Conservation (phyloP, 2,329 filamentous ascomycete genomes). For the Gnomoniopsis smithogilvyi region DNA sequence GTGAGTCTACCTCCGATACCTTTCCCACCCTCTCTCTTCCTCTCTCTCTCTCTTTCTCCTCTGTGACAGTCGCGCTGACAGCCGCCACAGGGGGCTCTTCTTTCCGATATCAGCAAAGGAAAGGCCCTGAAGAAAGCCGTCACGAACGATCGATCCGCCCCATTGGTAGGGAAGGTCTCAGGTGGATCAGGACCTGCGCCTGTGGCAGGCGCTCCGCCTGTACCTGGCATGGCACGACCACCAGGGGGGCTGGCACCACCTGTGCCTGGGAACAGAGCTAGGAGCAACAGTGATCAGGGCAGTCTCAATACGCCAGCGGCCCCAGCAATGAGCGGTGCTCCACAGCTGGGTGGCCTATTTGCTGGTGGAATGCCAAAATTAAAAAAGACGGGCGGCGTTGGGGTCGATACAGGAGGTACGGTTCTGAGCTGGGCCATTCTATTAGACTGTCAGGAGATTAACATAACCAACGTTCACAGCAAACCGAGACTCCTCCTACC, state of each 20-base stretch:
- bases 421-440: slow-evolving; percentile 18
- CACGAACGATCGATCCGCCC: slow-evolving; percentile 90
- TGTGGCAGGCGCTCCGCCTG: slow-evolving; percentile 73
- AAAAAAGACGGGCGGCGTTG: slow-evolving; percentile 73
- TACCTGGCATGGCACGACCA: slow-evolving; percentile 62
- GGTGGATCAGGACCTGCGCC: slow-evolving; percentile 57
- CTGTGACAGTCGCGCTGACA: not conserved
- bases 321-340: slow-evolving; percentile 55
- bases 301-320: slow-evolving; percentile 38
- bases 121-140: slow-evolving; percentile 76
- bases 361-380: slow-evolving; percentile 94
- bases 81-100: slow-evolving; percentile 68
- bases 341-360: slow-evolving; percentile 84
- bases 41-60: too few species aligned
- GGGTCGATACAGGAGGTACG: slow-evolving; percentile 69
- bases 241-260: slow-evolving; percentile 69
- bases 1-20: slow-evolving; percentile 45
- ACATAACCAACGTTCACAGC: slow-evolving; percentile 37
- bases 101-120: slow-evolving; percentile 86
- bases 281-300: slow-evolving; percentile 80
- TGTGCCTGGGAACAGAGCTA: slow-evolving; percentile 64
- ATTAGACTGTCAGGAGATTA: slow-evolving; percentile 14
- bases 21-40: too few species aligned
- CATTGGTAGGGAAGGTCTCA: slow-evolving; percentile 57
- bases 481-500: slow-evolving; percentile 67